These are phyloP conservation scores for Clarireedia hainanense DNA, from an alignment of 2,329 filamentous ascomycete genomes.

Conservation along the genomic window DNA sequence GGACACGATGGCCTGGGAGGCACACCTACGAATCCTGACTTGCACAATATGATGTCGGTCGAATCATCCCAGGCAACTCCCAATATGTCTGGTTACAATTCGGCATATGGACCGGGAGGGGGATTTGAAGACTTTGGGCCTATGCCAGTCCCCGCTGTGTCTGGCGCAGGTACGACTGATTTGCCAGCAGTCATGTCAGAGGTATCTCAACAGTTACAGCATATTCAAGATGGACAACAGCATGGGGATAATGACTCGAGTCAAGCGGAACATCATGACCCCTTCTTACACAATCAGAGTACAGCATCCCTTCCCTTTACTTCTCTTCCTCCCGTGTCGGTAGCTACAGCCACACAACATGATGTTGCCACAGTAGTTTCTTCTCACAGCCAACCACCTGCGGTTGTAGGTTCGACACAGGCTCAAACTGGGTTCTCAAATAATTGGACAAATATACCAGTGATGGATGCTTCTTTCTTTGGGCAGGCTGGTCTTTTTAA, in stretches of 20 bases:
- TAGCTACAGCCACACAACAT: constrained; percentile 1
- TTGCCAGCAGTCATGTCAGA: constrained; percentile 24
- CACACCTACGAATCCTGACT: no score
- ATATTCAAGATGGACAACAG: constrained; percentile 26
- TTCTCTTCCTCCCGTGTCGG: background rate
- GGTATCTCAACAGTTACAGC: constrained; percentile 26
- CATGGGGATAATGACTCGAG: constrained; percentile 16
- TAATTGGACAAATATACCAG: background rate
- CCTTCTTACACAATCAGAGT: constrained; percentile 22
- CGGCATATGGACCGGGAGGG: background rate
- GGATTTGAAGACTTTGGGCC: background rate
- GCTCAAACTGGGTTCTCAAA: background rate
- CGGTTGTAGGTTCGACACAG: background rate
- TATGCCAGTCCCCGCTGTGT: background rate
- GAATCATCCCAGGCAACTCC: no score
- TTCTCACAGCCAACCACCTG: background rate
- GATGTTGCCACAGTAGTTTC: constrained; percentile 9
- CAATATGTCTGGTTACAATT: background rate
- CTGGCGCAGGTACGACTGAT: constrained; percentile 7
- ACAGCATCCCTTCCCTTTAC: constrained; percentile 23
- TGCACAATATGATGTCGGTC: no score
- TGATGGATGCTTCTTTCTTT: constrained; percentile 2
- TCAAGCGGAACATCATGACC: constrained; percentile 16
- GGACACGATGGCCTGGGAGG: constrained; percentile 11
- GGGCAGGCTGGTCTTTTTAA: constrained; percentile 2